Evolutionary conservation across 192 early-diverging fungal genomes (phyloP), one percentile per base, ranked within the genome.

Genomic region (Coemansia guatemalensis): DNA sequence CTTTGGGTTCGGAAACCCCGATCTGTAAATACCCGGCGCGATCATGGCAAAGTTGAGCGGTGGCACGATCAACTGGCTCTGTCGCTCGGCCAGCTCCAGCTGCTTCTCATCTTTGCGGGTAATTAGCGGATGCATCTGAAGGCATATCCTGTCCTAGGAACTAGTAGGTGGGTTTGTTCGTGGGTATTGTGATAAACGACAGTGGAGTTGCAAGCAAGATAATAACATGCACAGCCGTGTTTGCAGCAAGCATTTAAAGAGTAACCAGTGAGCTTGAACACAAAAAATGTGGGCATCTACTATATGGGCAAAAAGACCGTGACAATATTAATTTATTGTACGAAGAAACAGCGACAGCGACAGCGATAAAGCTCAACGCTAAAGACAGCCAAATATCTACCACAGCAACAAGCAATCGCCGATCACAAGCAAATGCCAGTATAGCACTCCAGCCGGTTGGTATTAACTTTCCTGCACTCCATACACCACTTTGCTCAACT

Each of bases 31-130:
- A 9, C 93, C 94, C 12, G 89, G 86, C 4, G 89, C 88, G 7
- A 99, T 92, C 88, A 97, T 92, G 25, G 91, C 91, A 83, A 99
- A 99, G 81, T 96, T 96, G 29, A 95, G 78, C 23, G 94, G 93
- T 2, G 96, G 96, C 0, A 98, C 94, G 14, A 98, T 70, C 8
- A 88, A 68, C 74, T 80, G 69, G 64, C 68, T 68, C 33, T 63
- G 59, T 14, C 53, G 74, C 68, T 70, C 60, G 23, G 74, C 68
- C 22, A 63, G 57, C 41, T 62, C 53, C 12, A 75, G 52, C 20
- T 56, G 73, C 41, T 52, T 59, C 41, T 75, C 73, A 32, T 75
- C 73, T 6, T 65, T 56, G 30, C 56, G 65, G 12, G 51, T 50
- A 18, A 60, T 25, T 26, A 49, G 59, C 23, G 48, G 39, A 44